A percentile compares a stretch with the other conserved stretches of the same genome.
Evolutionary conservation across 768 basidiomycete genomes (phyloP).

Genomic region (Kwoniella sp.): DNA sequence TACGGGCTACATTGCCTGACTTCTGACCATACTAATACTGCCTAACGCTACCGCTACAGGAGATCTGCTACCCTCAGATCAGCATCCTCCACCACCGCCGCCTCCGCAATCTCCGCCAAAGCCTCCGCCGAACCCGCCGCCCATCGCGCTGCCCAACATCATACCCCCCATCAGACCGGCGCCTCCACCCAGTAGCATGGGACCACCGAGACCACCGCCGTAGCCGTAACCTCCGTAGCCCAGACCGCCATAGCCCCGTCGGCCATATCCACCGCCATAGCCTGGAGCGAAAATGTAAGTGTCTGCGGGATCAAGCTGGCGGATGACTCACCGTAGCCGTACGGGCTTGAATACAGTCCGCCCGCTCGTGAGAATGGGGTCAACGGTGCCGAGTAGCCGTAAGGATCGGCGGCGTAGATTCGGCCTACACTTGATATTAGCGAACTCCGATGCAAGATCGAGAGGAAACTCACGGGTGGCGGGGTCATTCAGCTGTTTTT

Average conservation of each 20-base stretch:
- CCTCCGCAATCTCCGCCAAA: conserved; percentile 9
- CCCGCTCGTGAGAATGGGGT: conserved; percentile 23
- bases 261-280: conserved; percentile 25
- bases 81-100: conserved; percentile 9
- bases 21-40: no score
- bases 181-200: conserved; percentile 14
- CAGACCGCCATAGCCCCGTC: conserved; percentile 17
- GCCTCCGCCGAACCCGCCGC: conserved; percentile 21
- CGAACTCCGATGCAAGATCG: no score
- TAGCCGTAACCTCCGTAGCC: conserved; percentile 8
- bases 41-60: no score
- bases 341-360: conserved; percentile 21
- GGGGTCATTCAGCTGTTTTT: conserved; percentile 31
- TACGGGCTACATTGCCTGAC: no score
- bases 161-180: conserved; percentile 26
- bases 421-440: conserved; percentile 13
- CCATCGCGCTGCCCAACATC: conserved; percentile 15
- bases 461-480: conserved; percentile 23
- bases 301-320: background rate
- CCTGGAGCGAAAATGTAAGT: conserved; percentile 5
- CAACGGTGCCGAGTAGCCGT: conserved; percentile 30
- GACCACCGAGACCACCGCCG: conserved; percentile 18
- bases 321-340: conserved; percentile 40
- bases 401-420: conserved; percentile 33
- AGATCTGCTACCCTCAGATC: no score